Evolutionary conservation across 2,329 filamentous ascomycete genomes (phyloP), one percentile per base, ranked within the genome.

Genomic region (Davidsoniella australis): DNA sequence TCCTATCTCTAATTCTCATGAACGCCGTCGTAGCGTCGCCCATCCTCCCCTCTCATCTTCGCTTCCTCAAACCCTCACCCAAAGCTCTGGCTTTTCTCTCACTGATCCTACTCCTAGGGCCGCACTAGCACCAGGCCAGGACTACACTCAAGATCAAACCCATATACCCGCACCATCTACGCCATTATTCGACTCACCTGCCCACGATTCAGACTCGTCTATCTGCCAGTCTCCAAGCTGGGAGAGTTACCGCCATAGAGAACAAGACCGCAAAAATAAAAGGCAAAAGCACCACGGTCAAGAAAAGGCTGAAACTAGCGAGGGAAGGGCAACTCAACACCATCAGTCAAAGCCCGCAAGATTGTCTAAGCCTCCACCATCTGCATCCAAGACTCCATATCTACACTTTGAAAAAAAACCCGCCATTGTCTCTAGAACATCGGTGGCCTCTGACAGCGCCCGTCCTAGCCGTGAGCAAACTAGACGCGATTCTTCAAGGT

Each of bases 351-450:
- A 39, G 33, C n/a, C 48, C 5, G 8, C 33, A 12, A 50, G 45
- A 7, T 41, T 50, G n/a, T 33, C 33, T 17, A 53, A 53, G 45
- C 48, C 48, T 4, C 51, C 51, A 18, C 51, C 51, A 36, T 53
- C 51, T 23, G 51, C 51, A 10, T 50, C 47, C 20, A 50, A 50
- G 20, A 53, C 51, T 2, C 51, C 51, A 10, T 53, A 50, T 42
- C 41, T 53, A 10, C 38, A 49, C 18, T 29, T 39, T n/a, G 51
- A 53, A 33, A 49, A 45, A 24, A 20, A 45, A 2, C 3, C 45
- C 5, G 9, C 24, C 23, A 41, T n/a, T 29, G 17, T 45, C 20
- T 45, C 38, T n/a, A 18, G 20, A 23, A 20, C 36, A n/a, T 47
- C 43, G 12, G 14, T 29, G 4, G 47, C 38, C 5, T 43, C 38